These are phyloP conservation scores for Phytophthora megakarya DNA, from an alignment of 352 stramenopile genomes.

Conservation along the genomic window DNA sequence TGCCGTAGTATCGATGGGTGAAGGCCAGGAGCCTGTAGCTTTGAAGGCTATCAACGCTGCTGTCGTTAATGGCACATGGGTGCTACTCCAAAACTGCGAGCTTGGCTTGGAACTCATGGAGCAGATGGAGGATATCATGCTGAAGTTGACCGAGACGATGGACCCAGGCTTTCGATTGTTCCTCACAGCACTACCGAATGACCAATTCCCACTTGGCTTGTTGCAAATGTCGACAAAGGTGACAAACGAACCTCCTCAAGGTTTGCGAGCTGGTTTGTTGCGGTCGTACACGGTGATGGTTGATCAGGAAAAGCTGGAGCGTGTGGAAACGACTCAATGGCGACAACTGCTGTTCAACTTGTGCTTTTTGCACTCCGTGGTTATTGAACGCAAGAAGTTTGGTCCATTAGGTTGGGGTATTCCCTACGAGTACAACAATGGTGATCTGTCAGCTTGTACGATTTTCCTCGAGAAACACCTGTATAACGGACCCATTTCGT, in stretches of 20 bases:
- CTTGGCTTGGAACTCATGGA: conserved; percentile 98
- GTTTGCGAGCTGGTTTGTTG: conserved; percentile 94
- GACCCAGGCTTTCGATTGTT: conserved; percentile 97
- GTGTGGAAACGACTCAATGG: conserved; percentile 97
- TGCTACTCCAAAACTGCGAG: conserved; percentile 98
- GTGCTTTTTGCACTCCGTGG: conserved; percentile 98
- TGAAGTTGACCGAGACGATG: conserved; percentile 95
- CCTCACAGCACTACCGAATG: conserved; percentile 96
- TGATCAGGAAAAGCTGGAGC: conserved; percentile 98
- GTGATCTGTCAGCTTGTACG: conserved; percentile 97
- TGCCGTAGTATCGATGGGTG: conserved; percentile 97
- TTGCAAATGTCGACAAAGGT: conserved; percentile 99
- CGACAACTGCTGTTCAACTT: conserved; percentile 96
- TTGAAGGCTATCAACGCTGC: conserved; percentile 97
- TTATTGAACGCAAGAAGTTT: conserved; percentile 99
- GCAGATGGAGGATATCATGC: conserved; percentile 98
- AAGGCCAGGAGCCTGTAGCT: conserved; percentile 98
- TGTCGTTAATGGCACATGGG: conserved; percentile 97
- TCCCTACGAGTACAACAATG: conserved; percentile 99
- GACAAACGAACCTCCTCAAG: conserved; percentile 97
- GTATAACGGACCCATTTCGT: conserved; percentile 98
- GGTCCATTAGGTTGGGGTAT: conserved; percentile 98
- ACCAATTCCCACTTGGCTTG: conserved; percentile 96
- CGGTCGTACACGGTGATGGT: conserved; percentile 98
- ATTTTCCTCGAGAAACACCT: conserved; percentile 99